These are phyloP conservation scores for Marchantia polymorpha DNA, from an alignment of 225 moss, liverwort and hornwort species.

Conservation along the genomic window DNA sequence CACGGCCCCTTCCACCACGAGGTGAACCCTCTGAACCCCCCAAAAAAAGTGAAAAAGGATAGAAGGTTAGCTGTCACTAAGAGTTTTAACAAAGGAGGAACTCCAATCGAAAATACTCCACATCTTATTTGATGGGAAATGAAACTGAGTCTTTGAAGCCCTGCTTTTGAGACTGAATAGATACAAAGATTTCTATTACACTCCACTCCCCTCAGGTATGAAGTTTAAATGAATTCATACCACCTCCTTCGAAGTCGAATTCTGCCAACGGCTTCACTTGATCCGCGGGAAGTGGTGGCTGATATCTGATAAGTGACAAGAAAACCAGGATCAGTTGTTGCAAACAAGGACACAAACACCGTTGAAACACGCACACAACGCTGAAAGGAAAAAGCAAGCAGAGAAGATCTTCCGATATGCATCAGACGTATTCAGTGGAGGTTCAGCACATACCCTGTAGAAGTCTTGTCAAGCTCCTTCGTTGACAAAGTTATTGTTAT, in stretches of 20 bases:
- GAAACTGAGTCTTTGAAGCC: slow-evolving; percentile 6
- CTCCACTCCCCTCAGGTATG: slow-evolving; percentile 9
- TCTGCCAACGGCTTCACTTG: slow-evolving; percentile 98
- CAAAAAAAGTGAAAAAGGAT: slow-evolving; percentile 34
- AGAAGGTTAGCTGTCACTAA: slow-evolving; percentile 38
- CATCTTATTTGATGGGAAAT: slow-evolving; percentile 18
- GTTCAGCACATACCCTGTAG: slow-evolving; percentile 40
- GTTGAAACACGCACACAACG: neutral
- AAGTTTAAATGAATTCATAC: slow-evolving; percentile 21
- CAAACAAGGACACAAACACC: neutral
- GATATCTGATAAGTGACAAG: slow-evolving; percentile 58
- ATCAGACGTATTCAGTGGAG: no score
- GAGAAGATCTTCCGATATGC: neutral
- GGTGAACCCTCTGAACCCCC: slow-evolving; percentile 55
- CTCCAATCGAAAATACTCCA: slow-evolving; percentile 19
- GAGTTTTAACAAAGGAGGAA: slow-evolving; percentile 22
- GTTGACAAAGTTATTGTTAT: slow-evolving; percentile 58
- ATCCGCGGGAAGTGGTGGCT: slow-evolving; percentile 96
- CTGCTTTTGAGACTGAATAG: slow-evolving; percentile 11
- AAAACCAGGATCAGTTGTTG: neutral
- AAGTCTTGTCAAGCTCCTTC: slow-evolving; percentile 55
- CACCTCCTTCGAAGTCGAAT: slow-evolving; percentile 96
- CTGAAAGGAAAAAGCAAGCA: neutral
- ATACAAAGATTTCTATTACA: neutral
- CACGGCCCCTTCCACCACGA: slow-evolving; percentile 53